Evolutionary conservation across 2,329 filamentous ascomycete species (phyloP).

Genomic region (Botrytis sinoallii): DNA sequence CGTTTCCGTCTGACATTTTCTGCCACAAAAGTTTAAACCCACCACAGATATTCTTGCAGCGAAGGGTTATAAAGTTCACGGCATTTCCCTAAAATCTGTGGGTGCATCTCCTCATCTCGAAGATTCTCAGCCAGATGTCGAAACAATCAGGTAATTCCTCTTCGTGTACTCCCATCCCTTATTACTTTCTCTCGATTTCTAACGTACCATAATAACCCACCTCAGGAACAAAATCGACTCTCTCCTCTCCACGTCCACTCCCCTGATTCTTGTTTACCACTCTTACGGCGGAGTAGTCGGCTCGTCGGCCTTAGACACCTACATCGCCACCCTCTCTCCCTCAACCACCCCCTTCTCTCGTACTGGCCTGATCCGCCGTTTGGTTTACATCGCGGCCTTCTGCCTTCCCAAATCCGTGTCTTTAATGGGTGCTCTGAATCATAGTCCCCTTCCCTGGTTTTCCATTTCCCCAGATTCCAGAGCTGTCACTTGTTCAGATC

Average conservation of each 20-base stretch:
- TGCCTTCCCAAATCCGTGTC: slow-evolving; percentile 24
- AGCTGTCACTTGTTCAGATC: slow-evolving; percentile 24
- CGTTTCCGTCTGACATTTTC: neutral
- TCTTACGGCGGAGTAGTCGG: slow-evolving; percentile 42
- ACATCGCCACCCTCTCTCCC: slow-evolving; percentile 9
- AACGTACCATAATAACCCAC: neutral
- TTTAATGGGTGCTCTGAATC: slow-evolving; percentile 22
- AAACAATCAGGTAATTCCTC: slow-evolving; percentile 37
- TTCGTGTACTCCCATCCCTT: neutral
- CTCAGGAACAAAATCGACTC: slow-evolving; percentile 21
- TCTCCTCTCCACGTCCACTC: slow-evolving; percentile 40
- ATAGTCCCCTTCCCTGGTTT: slow-evolving; percentile 24
- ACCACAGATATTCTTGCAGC: slow-evolving; percentile 18
- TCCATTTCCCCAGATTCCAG: slow-evolving; percentile 5
- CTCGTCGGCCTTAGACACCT: slow-evolving; percentile 39
- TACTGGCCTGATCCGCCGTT: neutral
- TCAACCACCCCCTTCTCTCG: neutral
- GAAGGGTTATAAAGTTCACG: slow-evolving; percentile 26
- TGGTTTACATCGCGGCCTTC: slow-evolving; percentile 22
- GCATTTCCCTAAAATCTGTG: slow-evolving; percentile 25
- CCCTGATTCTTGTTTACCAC: slow-evolving; percentile 42
- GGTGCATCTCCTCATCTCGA: slow-evolving; percentile 24
- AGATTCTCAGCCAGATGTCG: slow-evolving; percentile 38
- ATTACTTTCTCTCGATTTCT: neutral
- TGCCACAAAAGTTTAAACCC: neutral